Percentiles rank a stretch among this genome's conserved stretches.
Conservation (phyloP, 768 basidiomycete genomes). For the Daedalea quercina region DNA sequence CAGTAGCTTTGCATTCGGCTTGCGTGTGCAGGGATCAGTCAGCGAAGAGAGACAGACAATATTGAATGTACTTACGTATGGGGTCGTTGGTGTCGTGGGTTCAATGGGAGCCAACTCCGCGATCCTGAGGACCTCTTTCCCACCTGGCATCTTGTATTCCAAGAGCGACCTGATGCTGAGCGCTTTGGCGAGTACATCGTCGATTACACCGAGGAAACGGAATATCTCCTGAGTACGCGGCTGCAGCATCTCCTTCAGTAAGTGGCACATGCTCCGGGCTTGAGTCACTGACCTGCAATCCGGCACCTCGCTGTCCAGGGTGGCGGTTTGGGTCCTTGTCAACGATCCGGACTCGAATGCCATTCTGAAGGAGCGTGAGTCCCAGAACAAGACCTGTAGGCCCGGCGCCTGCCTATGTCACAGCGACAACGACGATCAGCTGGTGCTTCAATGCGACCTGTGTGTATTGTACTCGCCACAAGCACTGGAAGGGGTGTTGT, state of each 20-base stretch:
- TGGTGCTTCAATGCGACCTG: too few species aligned
- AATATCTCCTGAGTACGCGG: slow-evolving; percentile 15
- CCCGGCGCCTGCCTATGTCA: neutral
- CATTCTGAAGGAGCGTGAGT: neutral
- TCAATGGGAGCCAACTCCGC: neutral
- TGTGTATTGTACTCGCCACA: too few species aligned
- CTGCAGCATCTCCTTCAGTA: slow-evolving; percentile 1
- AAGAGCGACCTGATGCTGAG: neutral
- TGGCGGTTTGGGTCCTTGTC: neutral
- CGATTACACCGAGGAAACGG: slow-evolving; percentile 12
- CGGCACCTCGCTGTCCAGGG: neutral
- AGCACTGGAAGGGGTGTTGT: too few species aligned
- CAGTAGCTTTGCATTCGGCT: neutral
- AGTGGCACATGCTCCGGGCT: neutral
- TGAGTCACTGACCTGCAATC: neutral
- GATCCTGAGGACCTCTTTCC: slow-evolving; percentile 1
- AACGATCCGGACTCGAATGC: neutral
- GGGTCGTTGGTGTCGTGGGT: slow-evolving; percentile 7
- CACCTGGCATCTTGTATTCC: slow-evolving; percentile 13
- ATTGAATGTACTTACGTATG: slow-evolving; percentile 7
- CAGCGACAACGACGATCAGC: too few species aligned
- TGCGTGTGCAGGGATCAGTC: neutral
- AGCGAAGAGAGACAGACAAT: neutral
- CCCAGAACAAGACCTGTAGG: neutral
- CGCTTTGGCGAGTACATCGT: slow-evolving; percentile 5